phyloP scores from a whole-genome alignment of 495 filamentous ascomycete species.

The Aspergillus sclerotioniger region DNA sequence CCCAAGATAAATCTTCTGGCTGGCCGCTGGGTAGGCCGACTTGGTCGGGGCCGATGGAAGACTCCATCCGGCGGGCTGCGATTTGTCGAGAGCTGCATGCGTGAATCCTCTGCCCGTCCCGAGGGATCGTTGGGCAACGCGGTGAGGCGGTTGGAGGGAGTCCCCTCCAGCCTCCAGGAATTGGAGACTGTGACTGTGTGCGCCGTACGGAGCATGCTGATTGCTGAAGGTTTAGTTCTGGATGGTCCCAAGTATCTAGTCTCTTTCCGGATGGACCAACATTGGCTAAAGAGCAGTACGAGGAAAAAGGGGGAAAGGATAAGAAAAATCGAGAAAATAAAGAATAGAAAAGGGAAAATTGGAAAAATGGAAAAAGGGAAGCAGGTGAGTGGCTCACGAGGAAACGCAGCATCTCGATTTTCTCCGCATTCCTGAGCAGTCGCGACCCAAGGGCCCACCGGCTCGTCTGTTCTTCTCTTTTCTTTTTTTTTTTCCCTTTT shows the following conservation, averaged over 20 bases:
- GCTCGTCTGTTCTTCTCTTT: neutral
- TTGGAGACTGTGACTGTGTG: conserved; percentile 1
- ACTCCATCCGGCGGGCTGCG: conserved; percentile 17
- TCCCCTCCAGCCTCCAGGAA: neutral
- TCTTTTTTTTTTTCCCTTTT: neutral
- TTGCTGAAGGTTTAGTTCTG: too few species aligned
- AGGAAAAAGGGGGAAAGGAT: neutral
- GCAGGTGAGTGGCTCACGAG: conserved; percentile 5
- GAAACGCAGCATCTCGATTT: neutral
- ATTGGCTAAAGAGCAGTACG: too few species aligned
- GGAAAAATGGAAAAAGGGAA: conserved; percentile 3
- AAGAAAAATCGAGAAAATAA: neutral
- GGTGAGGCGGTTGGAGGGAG: conserved; percentile 18
- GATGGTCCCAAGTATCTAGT: too few species aligned
- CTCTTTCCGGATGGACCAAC: too few species aligned
- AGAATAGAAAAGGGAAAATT: conserved; percentile 2
- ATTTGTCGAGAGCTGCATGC: conserved; percentile 16
- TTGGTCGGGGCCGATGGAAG: conserved; percentile 3
- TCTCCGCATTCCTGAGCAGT: conserved; percentile 8
- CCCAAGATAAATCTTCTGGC: neutral
- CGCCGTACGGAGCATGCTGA: conserved; percentile 10
- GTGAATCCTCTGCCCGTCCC: neutral
- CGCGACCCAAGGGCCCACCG: neutral
- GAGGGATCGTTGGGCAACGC: conserved; percentile 22
- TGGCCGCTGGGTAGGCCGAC: neutral